phyloP scores from a whole-genome alignment of 345 rosid species.

The Euphorbia lathyris region DNA sequence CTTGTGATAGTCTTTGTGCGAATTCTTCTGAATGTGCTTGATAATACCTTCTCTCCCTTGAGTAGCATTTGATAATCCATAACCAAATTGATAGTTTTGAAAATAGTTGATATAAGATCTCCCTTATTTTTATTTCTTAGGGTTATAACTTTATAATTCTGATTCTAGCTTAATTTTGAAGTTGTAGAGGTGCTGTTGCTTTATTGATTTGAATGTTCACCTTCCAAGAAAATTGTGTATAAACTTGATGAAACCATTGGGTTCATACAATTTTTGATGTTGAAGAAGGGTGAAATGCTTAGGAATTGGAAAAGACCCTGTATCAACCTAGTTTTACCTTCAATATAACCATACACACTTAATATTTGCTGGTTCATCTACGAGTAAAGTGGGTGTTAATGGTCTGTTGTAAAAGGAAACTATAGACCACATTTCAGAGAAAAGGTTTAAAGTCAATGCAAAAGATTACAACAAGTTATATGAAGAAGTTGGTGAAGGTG shows the following conservation, averaged over 20 bases:
- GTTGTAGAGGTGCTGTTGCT: neutral
- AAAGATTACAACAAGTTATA: conserved; percentile 75
- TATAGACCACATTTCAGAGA: conserved; percentile 64
- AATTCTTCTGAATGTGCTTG: neutral
- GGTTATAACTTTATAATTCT: neutral
- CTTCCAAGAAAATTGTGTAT: neutral
- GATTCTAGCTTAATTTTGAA: conserved; percentile 2
- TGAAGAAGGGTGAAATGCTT: conserved; percentile 52
- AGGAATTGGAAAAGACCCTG: conserved; percentile 63
- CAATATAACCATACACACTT: conserved; percentile 21
- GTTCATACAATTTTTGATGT: conserved; percentile 16
- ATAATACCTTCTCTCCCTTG: neutral
- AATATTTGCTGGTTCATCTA: conserved; percentile 26
- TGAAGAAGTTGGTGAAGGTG: conserved; percentile 99
- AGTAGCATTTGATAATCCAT: neutral
- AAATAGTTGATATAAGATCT: neutral
- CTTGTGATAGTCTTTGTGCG: neutral
- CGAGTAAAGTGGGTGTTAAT: conserved; percentile 37
- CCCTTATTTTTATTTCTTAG: neutral
- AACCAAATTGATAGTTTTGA: neutral
- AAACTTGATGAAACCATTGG: conserved; percentile 25
- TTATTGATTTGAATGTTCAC: conserved; percentile 8
- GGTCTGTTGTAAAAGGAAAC: conserved; percentile 34
- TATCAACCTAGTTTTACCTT: conserved; percentile 32
- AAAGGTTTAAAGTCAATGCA: conserved; percentile 64